phyloP scores from a whole-genome alignment of 1,284 basidiomycete species.

The Ganoderma meredithae region DNA sequence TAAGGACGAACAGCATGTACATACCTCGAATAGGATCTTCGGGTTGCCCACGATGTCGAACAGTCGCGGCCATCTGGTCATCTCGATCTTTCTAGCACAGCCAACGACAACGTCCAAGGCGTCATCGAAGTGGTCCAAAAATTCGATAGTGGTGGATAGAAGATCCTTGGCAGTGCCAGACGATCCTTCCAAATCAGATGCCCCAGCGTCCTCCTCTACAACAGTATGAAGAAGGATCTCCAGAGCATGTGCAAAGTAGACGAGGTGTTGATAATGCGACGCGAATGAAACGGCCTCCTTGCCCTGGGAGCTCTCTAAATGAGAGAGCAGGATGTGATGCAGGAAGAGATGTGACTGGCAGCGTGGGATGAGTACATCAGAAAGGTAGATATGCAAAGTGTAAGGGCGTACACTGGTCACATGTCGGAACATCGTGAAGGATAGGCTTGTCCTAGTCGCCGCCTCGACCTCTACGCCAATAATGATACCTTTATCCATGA shows the following conservation, averaged over 20 bases:
- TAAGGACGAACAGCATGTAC: constrained; percentile 15
- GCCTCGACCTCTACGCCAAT: constrained; percentile 95
- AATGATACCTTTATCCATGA: constrained; percentile 99
- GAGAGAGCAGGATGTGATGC: constrained; percentile 89
- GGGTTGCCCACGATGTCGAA: constrained; percentile 94
- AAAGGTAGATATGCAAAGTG: not conserved
- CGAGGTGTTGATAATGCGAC: constrained; percentile 84
- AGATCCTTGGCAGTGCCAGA: constrained; percentile 39
- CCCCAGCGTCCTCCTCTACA: constrained; percentile 84
- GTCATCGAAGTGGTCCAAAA: constrained; percentile 93
- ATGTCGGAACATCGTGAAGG: constrained; percentile 93
- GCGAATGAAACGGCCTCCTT: constrained; percentile 88
- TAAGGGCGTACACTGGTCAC: constrained; percentile 77
- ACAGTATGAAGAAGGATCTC: constrained; percentile 95
- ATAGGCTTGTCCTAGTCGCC: constrained; percentile 77
- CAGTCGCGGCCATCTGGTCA: constrained; percentile 88
- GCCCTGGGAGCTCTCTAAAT: constrained; percentile 77
- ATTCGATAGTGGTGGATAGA: constrained; percentile 82
- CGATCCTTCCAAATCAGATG: constrained; percentile 28
- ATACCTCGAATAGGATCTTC: constrained; percentile 88
- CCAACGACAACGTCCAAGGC: constrained; percentile 94
- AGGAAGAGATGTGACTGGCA: constrained; percentile 92
- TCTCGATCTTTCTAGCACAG: constrained; percentile 97
- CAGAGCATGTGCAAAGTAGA: constrained; percentile 94
- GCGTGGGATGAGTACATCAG: not conserved